Evolutionary conservation across 208 protist species (phyloP).

Genomic region (Strigomonas culicis): DNA sequence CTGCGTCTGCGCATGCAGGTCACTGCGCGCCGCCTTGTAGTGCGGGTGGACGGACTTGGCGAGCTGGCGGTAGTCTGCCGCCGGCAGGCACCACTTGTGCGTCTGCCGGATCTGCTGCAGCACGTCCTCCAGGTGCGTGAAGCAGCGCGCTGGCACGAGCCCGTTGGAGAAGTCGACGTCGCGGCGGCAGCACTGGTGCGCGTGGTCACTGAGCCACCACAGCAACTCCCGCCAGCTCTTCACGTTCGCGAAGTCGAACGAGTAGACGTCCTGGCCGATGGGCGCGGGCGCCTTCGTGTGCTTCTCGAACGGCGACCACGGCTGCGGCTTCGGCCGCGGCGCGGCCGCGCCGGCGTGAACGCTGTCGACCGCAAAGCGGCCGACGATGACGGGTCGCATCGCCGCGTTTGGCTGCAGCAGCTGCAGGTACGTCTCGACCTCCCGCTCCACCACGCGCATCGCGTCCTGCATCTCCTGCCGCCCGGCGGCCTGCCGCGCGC

Average conservation of each 20-base stretch:
- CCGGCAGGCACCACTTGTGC: conserved; percentile 54
- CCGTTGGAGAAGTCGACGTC: conserved; percentile 73
- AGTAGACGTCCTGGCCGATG: background rate
- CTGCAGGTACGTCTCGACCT: conserved; percentile 63
- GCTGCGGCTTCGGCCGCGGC: conserved; percentile 5
- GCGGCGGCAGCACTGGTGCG: conserved; percentile 38
- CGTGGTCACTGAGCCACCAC: conserved; percentile 62
- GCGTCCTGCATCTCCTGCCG: conserved; percentile 20
- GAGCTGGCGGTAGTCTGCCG: conserved; percentile 54
- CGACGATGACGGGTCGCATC: conserved; percentile 62
- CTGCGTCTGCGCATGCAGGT: conserved; percentile 67
- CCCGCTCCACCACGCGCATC: conserved; percentile 48
- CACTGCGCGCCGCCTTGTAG: conserved; percentile 32
- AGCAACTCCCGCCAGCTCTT: conserved; percentile 60
- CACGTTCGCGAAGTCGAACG: conserved; percentile 31
- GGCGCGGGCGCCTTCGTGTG: background rate
- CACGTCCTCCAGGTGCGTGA: conserved; percentile 29
- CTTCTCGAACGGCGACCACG: background rate
- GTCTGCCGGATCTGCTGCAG: conserved; percentile 23
- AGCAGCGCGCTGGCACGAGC: conserved; percentile 42
- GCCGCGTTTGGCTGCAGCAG: conserved; percentile 56
- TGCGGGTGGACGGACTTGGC: conserved; percentile 36
- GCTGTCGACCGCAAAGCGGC: conserved; percentile 71
- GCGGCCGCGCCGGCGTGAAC: conserved; percentile 39
- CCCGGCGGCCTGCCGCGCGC: background rate